Evolutionary conservation across 140 eudicot species (phyloP).

Genomic region (Stevia rebaudiana): DNA sequence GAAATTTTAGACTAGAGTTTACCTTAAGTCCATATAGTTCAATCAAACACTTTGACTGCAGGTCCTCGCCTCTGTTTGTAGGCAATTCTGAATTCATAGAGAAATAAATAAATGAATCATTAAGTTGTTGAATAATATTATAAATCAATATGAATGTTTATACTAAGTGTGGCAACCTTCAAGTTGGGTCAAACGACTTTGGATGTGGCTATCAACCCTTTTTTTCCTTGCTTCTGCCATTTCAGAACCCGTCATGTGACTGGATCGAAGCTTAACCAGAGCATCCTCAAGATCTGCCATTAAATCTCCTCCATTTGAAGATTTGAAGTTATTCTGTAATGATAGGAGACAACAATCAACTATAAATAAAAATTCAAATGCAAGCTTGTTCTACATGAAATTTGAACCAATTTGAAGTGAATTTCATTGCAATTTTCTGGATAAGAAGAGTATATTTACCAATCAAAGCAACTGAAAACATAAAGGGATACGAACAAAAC

Average conservation of each 20-base stretch:
- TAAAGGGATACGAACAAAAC: neutral
- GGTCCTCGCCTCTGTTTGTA: constrained; percentile 91
- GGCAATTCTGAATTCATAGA: constrained; percentile 65
- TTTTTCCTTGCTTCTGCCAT: constrained; percentile 53
- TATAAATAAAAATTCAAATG: neutral
- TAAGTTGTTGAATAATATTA: constrained; percentile 5
- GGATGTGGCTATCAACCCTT: constrained; percentile 57
- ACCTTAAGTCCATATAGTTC: constrained; percentile 99
- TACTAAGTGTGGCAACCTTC: constrained; percentile 51
- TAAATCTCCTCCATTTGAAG: constrained; percentile 52
- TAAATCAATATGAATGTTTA: neutral
- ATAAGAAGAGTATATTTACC: neutral
- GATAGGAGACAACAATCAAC: neutral
- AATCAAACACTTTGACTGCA: constrained; percentile 88
- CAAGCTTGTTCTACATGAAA: neutral
- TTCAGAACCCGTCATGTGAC: constrained; percentile 48
- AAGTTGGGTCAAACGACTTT: constrained; percentile 77
- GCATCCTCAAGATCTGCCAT: constrained; percentile 88
- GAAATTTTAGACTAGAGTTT: constrained; percentile 20
- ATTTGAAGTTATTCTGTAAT: constrained; percentile 39
- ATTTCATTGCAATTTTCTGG: neutral
- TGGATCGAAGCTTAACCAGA: constrained; percentile 48
- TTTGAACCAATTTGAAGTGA: neutral
- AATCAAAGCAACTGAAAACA: neutral
- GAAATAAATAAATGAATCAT: neutral